Conservation (phyloP, 2,329 filamentous ascomycete genomes). For the Ilyonectria robusta region DNA sequence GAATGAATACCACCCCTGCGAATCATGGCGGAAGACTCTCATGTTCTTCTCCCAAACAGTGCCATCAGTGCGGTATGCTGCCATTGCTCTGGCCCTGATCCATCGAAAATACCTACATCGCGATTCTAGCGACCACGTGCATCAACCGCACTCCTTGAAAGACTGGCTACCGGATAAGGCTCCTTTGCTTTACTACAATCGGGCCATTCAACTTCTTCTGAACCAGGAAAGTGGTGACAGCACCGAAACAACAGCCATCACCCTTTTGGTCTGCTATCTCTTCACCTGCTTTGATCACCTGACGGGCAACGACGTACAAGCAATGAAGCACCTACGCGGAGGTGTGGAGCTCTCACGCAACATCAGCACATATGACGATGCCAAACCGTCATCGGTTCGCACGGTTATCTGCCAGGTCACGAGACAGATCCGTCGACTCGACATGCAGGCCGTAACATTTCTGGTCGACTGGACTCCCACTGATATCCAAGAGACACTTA, state of each 20-base stretch:
- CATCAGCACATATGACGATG: conserved; percentile 29
- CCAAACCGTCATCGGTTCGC: conserved; percentile 32
- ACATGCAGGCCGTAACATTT: conserved; percentile 54
- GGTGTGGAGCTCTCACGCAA: conserved; percentile 51
- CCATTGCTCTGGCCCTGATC: conserved; percentile 49
- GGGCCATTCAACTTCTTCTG: conserved; percentile 50
- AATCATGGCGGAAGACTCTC: conserved; percentile 52
- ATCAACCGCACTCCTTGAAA: not conserved
- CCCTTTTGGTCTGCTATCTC: conserved; percentile 56
- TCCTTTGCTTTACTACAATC: conserved; percentile 48
- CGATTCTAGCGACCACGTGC: conserved; percentile 24
- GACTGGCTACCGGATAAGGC: conserved; percentile 34
- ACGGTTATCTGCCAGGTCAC: conserved; percentile 49
- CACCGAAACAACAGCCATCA: conserved; percentile 48
- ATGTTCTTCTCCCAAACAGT: conserved; percentile 54
- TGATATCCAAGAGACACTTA: conserved; percentile 43
- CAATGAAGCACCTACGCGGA: conserved; percentile 53
- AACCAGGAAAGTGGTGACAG: conserved; percentile 39
- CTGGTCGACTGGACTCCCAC: conserved; percentile 53
- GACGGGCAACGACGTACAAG: conserved; percentile 52
- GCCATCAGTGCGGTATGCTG: conserved; percentile 53
- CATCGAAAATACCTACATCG: conserved; percentile 46
- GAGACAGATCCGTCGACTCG: conserved; percentile 54
- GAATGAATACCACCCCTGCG: conserved; percentile 50
- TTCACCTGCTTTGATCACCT: conserved; percentile 57